Evolutionary conservation across 2,329 filamentous ascomycete species (phyloP).

Genomic region (Pseudogymnoascus sp.): DNA sequence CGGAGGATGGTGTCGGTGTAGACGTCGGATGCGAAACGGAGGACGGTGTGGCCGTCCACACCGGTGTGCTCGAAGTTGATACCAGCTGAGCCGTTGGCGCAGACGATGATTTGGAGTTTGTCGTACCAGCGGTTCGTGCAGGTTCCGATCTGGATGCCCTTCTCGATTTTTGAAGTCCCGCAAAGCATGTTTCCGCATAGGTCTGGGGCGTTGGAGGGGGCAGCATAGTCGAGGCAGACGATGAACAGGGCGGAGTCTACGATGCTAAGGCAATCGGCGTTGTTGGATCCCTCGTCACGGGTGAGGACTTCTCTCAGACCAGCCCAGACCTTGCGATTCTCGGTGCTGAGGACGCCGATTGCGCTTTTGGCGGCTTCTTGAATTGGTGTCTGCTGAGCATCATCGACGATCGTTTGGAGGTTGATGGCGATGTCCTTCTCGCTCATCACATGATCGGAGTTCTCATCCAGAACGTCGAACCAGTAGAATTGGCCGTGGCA

Average conservation of each 20-base stretch:
- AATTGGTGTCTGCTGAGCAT: conserved; percentile 81
- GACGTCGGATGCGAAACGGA: conserved; percentile 90
- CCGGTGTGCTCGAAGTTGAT: conserved; percentile 99
- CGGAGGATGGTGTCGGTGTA: conserved; percentile 97
- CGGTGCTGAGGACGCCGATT: conserved; percentile 85
- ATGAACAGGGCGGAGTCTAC: conserved; percentile 91
- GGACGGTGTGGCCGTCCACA: conserved; percentile 92
- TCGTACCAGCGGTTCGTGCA: conserved; percentile 99
- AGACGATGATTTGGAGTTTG: conserved; percentile 97
- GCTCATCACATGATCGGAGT: conserved; percentile 92
- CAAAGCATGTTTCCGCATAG: conserved; percentile 99
- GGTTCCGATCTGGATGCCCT: conserved; percentile 90
- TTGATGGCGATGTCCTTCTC: conserved; percentile 91
- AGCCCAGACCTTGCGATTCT: conserved; percentile 95
- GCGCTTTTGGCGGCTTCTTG: conserved; percentile 94
- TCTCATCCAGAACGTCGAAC: conserved; percentile 95
- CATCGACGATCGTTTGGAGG: conserved; percentile 82
- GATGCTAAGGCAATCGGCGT: conserved; percentile 90
- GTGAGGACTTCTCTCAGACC: conserved; percentile 81
- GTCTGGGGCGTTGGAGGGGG: conserved; percentile 69
- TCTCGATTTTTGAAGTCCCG: conserved; percentile 83
- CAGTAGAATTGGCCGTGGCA: conserved; percentile 96
- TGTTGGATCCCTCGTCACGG: conserved; percentile 80
- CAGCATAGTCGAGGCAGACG: conserved; percentile 85
- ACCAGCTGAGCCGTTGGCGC: conserved; percentile 94